Evolutionary conservation across 2,329 filamentous ascomycete genomes (phyloP).

Genomic region (Raffaelea ambrosiae): DNA sequence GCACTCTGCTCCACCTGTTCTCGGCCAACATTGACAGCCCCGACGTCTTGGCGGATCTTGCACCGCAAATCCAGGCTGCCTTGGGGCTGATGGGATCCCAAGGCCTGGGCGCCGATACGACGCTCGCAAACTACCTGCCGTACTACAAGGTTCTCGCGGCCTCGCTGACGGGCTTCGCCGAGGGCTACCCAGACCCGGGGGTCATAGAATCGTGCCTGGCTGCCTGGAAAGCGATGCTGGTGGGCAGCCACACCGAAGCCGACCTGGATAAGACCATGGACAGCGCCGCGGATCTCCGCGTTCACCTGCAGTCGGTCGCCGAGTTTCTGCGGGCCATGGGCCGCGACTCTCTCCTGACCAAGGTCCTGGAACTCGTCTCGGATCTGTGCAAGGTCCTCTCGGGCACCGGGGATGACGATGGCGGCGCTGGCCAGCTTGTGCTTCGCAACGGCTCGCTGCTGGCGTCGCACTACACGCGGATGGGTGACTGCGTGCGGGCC

Average conservation of each 20-base stretch:
- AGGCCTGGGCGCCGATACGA: slow-evolving; percentile 34
- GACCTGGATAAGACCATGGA: slow-evolving; percentile 40
- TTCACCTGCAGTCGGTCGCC: slow-evolving; percentile 40
- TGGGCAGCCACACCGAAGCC: slow-evolving; percentile 26
- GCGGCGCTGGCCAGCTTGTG: slow-evolving; percentile 12
- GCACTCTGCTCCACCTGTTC: slow-evolving; percentile 41
- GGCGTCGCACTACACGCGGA: slow-evolving; percentile 42
- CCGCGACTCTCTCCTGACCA: slow-evolving; percentile 34
- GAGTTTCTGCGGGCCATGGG: slow-evolving; percentile 45
- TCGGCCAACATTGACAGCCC: slow-evolving; percentile 38
- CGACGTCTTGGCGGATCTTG: slow-evolving; percentile 29
- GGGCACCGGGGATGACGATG: slow-evolving; percentile 23
- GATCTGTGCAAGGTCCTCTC: slow-evolving; percentile 30
- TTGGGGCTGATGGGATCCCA: slow-evolving; percentile 26
- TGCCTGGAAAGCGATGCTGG: slow-evolving; percentile 35
- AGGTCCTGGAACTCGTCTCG: slow-evolving; percentile 37
- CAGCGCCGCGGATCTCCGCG: slow-evolving; percentile 38
- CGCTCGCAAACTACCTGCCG: slow-evolving; percentile 34
- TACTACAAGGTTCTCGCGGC: slow-evolving; percentile 38
- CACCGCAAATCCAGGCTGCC: slow-evolving; percentile 28
- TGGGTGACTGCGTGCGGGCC: slow-evolving; percentile 44
- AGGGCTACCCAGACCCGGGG: slow-evolving; percentile 25
- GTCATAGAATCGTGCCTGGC: slow-evolving; percentile 26
- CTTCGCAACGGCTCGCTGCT: slow-evolving; percentile 38
- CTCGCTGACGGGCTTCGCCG: slow-evolving; percentile 35